Evolutionary conservation across 352 stramenopile genomes (phyloP).

Genomic region (Phytophthora foliorum): DNA sequence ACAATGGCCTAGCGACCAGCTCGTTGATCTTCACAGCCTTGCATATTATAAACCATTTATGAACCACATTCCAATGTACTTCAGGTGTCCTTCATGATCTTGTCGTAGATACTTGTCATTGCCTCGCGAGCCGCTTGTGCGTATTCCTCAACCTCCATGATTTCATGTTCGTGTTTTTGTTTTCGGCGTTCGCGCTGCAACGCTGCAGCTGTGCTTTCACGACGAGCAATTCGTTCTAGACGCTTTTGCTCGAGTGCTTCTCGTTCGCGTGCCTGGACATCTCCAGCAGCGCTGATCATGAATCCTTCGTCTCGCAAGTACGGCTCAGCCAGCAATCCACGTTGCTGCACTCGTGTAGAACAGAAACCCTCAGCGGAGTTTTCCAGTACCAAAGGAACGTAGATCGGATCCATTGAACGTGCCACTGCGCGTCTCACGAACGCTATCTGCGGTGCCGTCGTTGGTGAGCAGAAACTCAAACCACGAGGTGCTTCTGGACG

Average conservation of each 20-base stretch:
- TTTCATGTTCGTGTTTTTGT: slow-evolving; percentile 22
- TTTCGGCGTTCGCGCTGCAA: slow-evolving; percentile 42
- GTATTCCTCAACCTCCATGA: slow-evolving; percentile 43
- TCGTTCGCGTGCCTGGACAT: slow-evolving; percentile 25
- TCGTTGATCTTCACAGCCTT: slow-evolving; percentile 17
- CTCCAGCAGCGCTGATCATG: slow-evolving; percentile 56
- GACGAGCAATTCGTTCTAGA: slow-evolving; percentile 54
- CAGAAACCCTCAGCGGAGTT: slow-evolving; percentile 50
- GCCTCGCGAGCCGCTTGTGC: slow-evolving; percentile 7
- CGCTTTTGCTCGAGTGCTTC: slow-evolving; percentile 45
- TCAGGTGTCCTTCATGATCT: slow-evolving; percentile 19
- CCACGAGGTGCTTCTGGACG: slow-evolving; percentile 26
- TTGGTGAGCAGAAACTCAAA: slow-evolving; percentile 57
- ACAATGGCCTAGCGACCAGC: background rate
- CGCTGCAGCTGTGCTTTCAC: slow-evolving; percentile 48
- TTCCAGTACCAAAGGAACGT: slow-evolving; percentile 62
- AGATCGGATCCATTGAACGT: slow-evolving; percentile 69
- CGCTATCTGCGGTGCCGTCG: slow-evolving; percentile 53
- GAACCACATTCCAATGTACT: slow-evolving; percentile 5
- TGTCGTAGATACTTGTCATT: slow-evolving; percentile 21
- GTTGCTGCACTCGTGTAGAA: slow-evolving; percentile 58
- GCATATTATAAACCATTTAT: slow-evolving; percentile 37
- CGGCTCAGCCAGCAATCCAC: slow-evolving; percentile 55
- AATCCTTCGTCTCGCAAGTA: slow-evolving; percentile 64
- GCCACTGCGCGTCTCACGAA: slow-evolving; percentile 58